A percentile compares a stretch with the other conserved stretches of the same genome.
phyloP scores from a whole-genome alignment of 768 basidiomycete species.

The Leccinum broughii region DNA sequence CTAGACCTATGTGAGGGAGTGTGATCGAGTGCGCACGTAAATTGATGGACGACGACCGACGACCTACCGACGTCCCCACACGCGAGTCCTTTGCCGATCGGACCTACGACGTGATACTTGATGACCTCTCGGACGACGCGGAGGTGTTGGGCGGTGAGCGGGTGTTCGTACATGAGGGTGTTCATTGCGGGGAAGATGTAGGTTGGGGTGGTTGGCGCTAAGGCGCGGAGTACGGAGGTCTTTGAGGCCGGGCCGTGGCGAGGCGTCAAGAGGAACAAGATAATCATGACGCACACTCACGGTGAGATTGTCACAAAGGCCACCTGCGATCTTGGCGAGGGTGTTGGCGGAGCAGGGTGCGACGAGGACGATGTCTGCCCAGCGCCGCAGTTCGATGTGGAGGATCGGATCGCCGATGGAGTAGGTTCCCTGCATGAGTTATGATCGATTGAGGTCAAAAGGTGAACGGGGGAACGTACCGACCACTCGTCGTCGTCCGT shows the following conservation, averaged over 20 bases:
- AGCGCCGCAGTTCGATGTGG: constrained; percentile 91
- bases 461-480: background rate
- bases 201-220: constrained; percentile 81
- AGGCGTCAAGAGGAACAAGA: background rate
- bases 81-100: constrained; percentile 84
- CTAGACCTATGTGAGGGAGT: constrained; percentile 55
- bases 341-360: constrained; percentile 97
- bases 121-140: constrained; percentile 72
- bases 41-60: background rate
- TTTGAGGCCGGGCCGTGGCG: constrained; percentile 23
- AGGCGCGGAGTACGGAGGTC: constrained; percentile 82
- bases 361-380: constrained; percentile 95
- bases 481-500: background rate
- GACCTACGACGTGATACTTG: constrained; percentile 80
- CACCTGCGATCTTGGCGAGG: constrained; percentile 87
- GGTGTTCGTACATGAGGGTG: constrained; percentile 96
- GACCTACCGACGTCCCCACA: constrained; percentile 87
- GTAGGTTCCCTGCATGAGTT: constrained; percentile 54
- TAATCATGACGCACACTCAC: constrained; percentile 35
- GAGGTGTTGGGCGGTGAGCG: constrained; percentile 84
- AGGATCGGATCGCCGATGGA: constrained; percentile 89
- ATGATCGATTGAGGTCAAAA: too few relatives aligned
- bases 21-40: background rate
- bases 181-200: constrained; percentile 99
- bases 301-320: constrained; percentile 89